Conservation (phyloP, 208 protist genomes). For the Trypanosoma theileri region DNA sequence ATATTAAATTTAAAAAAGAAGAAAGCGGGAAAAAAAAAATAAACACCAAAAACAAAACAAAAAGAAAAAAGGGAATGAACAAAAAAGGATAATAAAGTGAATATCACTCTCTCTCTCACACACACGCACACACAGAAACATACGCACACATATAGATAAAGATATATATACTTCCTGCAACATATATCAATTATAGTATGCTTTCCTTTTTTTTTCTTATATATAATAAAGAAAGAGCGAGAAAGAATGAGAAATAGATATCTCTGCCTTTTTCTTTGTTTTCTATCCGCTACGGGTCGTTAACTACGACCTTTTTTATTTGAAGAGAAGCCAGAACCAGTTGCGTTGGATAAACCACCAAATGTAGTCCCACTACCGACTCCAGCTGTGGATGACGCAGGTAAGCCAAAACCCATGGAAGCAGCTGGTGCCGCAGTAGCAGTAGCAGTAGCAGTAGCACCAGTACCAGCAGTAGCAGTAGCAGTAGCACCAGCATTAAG, state of each 20-base stretch:
- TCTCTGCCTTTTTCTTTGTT: too few relatives aligned
- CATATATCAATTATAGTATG: not conserved
- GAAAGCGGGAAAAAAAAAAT: not conserved
- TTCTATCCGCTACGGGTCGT: constrained; percentile 1
- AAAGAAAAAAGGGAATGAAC: not conserved
- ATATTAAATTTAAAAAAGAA: constrained; percentile 5
- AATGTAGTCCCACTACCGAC: constrained; percentile 4
- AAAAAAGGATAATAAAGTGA: not conserved
- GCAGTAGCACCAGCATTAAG: too few relatives aligned
- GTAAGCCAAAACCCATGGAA: constrained; percentile 25
- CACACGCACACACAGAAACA: constrained; percentile 1
- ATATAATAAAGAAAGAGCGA: not conserved
- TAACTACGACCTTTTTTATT: constrained; percentile 10
- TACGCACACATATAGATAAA: not conserved
- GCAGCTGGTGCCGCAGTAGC: not conserved
- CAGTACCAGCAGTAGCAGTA: too few relatives aligned
- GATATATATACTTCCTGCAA: not conserved
- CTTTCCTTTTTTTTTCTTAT: constrained; percentile 16
- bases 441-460: not conserved
- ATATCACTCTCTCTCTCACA: constrained; percentile 1
- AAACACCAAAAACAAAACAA: not conserved
- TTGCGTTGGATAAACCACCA: constrained; percentile 19
- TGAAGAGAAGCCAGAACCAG: constrained; percentile 3
- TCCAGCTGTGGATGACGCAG: constrained; percentile 17
- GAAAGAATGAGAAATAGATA: too few relatives aligned